These are phyloP conservation scores for Fusarium citri DNA, from an alignment of 2,329 filamentous ascomycete species.

Conservation along the genomic window DNA sequence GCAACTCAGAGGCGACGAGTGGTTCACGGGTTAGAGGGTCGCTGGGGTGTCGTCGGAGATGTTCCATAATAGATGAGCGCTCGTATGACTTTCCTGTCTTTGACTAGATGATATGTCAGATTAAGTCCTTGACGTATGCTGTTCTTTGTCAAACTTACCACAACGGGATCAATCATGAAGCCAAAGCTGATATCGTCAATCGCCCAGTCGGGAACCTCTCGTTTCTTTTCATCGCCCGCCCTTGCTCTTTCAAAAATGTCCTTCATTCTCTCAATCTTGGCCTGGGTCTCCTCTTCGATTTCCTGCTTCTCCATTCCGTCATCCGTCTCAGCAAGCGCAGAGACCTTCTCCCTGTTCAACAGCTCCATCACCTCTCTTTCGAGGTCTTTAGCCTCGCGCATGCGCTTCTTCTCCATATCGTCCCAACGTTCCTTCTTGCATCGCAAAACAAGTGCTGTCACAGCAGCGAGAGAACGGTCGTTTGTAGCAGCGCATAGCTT, in stretches of 20 bases:
- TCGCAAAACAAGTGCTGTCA: constrained; percentile 78
- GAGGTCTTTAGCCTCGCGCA: constrained; percentile 66
- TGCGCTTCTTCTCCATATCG: constrained; percentile 71
- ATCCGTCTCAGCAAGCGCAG: constrained; percentile 54
- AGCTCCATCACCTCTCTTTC: constrained; percentile 69
- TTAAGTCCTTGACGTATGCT: too few species aligned
- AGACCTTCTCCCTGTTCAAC: constrained; percentile 61
- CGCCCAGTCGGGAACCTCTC: constrained; percentile 79
- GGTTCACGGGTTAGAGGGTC: constrained; percentile 89
- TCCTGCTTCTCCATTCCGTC: constrained; percentile 62
- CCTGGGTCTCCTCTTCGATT: constrained; percentile 59
- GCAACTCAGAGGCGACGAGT: constrained; percentile 74
- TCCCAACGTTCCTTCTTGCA: constrained; percentile 93
- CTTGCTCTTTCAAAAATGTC: constrained; percentile 66
- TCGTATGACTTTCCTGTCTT: constrained; percentile 94
- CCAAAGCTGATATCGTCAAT: constrained; percentile 81
- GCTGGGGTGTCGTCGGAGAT: constrained; percentile 77
- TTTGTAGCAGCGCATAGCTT: constrained; percentile 70
- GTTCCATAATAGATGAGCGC: constrained; percentile 84
- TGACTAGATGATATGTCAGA: constrained; percentile 61
- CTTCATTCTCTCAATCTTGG: constrained; percentile 59
- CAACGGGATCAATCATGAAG: constrained; percentile 77
- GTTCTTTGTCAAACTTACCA: constrained; percentile 55
- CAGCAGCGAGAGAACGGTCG: constrained; percentile 75
- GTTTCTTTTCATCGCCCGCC: constrained; percentile 56